Evolutionary conservation across 202 grass and related monocot genomes (phyloP).

Genomic region (Brachypodium distachyon): DNA sequence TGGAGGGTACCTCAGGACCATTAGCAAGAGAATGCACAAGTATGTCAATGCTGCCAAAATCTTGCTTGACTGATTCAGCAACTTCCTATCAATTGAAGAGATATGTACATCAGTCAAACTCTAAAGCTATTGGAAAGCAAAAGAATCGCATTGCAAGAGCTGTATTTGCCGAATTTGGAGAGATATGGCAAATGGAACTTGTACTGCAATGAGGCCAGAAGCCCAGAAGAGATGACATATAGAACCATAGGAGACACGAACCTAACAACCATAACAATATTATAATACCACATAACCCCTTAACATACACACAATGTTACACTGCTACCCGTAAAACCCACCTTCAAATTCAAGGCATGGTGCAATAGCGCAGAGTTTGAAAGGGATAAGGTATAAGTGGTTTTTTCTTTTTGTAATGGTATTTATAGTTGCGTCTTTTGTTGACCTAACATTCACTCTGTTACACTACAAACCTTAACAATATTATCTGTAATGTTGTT

Average conservation of each 20-base stretch:
- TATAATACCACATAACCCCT: neutral
- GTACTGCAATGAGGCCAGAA: neutral
- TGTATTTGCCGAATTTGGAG: neutral
- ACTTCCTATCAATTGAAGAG: conserved; percentile 57
- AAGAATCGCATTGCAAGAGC: neutral
- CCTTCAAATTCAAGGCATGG: neutral
- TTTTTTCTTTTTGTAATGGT: neutral
- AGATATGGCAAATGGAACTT: neutral
- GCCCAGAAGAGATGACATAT: neutral
- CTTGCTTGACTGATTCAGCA: conserved; percentile 77
- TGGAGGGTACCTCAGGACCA: conserved; percentile 55
- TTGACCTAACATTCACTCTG: neutral
- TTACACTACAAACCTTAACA: neutral
- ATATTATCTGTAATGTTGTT: neutral
- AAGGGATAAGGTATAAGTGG: neutral
- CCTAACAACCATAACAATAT: neutral
- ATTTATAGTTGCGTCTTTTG: neutral
- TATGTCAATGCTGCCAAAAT: conserved; percentile 94
- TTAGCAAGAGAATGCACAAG: conserved; percentile 97
- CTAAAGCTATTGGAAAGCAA: neutral
- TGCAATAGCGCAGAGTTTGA: neutral
- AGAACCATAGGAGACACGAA: neutral
- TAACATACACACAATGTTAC: neutral
- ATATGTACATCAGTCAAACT: conserved; percentile 8
- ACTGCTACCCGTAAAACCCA: neutral